A percentile compares a stretch with the other conserved stretches of the same genome.
Conservation (phyloP, 495 filamentous ascomycete species). For the Daldinia concentrica region DNA sequence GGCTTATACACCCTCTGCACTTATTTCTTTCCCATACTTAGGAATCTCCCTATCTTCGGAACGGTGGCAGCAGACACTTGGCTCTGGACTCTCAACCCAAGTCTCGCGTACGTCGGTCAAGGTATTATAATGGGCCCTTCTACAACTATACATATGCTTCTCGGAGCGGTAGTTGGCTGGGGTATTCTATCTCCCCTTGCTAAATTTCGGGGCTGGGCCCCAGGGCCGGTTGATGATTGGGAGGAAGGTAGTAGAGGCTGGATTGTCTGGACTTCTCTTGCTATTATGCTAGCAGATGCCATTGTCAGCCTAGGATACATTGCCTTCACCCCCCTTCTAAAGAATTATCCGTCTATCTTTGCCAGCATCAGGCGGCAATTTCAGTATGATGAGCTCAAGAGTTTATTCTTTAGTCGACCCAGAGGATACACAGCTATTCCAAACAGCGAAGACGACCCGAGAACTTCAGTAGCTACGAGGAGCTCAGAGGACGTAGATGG, state of each 20-base stretch:
- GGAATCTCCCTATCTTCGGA: slow-evolving; percentile 87
- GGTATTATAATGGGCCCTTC: slow-evolving; percentile 90
- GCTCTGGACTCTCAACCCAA: slow-evolving; percentile 97
- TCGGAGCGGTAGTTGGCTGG: slow-evolving; percentile 93
- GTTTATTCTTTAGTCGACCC: slow-evolving; percentile 29
- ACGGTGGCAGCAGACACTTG: slow-evolving; percentile 75
- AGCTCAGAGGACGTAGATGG: slow-evolving; percentile 23
- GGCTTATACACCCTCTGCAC: slow-evolving; percentile 79
- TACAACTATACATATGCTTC: slow-evolving; percentile 94
- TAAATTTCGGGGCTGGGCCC: slow-evolving; percentile 86
- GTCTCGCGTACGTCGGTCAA: slow-evolving; percentile 90
- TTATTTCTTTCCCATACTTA: slow-evolving; percentile 89
- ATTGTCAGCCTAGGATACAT: slow-evolving; percentile 88
- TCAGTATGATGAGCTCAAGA: slow-evolving; percentile 27
- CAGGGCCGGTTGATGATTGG: slow-evolving; percentile 87
- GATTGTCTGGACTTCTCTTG: slow-evolving; percentile 95
- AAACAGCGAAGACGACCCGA: slow-evolving; percentile 35
- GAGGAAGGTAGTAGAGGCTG: slow-evolving; percentile 91
- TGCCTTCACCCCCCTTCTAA: slow-evolving; percentile 65
- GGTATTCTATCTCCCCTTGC: slow-evolving; percentile 88
- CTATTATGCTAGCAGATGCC: slow-evolving; percentile 96
- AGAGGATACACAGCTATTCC: slow-evolving; percentile 31
- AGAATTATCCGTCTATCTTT: slow-evolving; percentile 28
- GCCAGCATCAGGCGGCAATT: slow-evolving; percentile 23
- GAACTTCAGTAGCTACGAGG: slow-evolving; percentile 18